Evolutionary conservation across 192 early-diverging fungal genomes (phyloP), one percentile per base, ranked within the genome.

Genomic region (Coemansia biformis): DNA sequence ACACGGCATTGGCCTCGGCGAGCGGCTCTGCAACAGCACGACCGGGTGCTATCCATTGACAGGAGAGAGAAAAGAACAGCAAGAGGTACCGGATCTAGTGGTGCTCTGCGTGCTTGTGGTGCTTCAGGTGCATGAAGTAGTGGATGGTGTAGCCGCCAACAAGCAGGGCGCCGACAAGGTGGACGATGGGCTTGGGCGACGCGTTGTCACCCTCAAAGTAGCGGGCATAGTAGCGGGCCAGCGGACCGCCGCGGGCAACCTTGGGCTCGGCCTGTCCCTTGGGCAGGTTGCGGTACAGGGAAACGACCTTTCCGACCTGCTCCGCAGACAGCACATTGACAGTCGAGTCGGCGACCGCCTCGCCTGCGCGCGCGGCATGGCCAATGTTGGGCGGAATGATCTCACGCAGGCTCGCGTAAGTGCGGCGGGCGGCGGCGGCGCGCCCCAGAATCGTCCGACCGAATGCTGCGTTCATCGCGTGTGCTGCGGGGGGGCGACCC

Each of bases 51-150:
- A 40, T 40, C 19, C 3, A 12, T 23, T 18, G 19, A 4, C 38
- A 18, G 18, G 17, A n/a, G 40, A 30, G 9, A 3, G 23, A 33
- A 43, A 30, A 42, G 19, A 21, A 30, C n/a, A n/a, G n/a, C n/a
- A n/a, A n/a, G n/a, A n/a, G n/a, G n/a, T 28, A 7, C 4, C 26
- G 26, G 7, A 3, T 66, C 63, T 85, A 88, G 67, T 88, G 86
- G 81, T 88, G 80, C 63, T 83, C 84, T 44, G 79, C 81, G 70
- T 80, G 83, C 84, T 86, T 88, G 84, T 88, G 86, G 81, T 86
- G 79, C 79, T 72, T 83, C 68, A 87, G 69, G 78, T 87, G 86
- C 81, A 81, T 83, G 59, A 80, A 65, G 68, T 88, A 88, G 59
- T 88, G 83, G 46, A 83, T 79, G 59, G 80, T 63, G 76, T 88